A percentile compares a stretch with the other conserved stretches of the same genome.
These are phyloP conservation scores for Russula virescens DNA, from an alignment of 768 basidiomycete species.

Conservation along the genomic window DNA sequence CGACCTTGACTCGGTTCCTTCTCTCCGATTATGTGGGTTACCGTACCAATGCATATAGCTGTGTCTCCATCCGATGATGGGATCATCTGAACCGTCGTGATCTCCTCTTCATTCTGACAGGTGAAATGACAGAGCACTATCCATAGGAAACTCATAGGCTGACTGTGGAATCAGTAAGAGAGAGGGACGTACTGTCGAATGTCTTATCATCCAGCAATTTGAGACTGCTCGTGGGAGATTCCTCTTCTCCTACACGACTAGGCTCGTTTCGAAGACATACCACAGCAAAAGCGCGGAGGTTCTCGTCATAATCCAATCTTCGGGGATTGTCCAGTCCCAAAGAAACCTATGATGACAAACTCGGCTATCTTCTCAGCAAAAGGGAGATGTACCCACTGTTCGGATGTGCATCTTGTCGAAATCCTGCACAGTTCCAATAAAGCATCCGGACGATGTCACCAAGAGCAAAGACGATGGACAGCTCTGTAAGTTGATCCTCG, in stretches of 20 bases:
- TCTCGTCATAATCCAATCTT: slow-evolving; percentile 54
- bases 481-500: slow-evolving; percentile 43
- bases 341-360: slow-evolving; percentile 44
- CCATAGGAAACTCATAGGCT: neutral
- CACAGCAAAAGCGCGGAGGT: slow-evolving; percentile 56
- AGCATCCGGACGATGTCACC: slow-evolving; percentile 46
- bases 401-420: slow-evolving; percentile 78
- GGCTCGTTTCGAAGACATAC: slow-evolving; percentile 53
- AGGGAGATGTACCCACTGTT: slow-evolving; percentile 43
- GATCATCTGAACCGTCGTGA: slow-evolving; percentile 45
- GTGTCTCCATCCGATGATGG: slow-evolving; percentile 29
- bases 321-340: slow-evolving; percentile 70
- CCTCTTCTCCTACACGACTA: slow-evolving; percentile 45
- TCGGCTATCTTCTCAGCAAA: slow-evolving; percentile 4
- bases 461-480: slow-evolving; percentile 56
- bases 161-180: neutral
- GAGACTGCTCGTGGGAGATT: slow-evolving; percentile 48
- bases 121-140: slow-evolving; percentile 45
- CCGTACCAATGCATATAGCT: slow-evolving; percentile 39
- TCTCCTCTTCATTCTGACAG: slow-evolving; percentile 53
- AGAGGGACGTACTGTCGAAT: slow-evolving; percentile 40
- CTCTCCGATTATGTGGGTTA: slow-evolving; percentile 29
- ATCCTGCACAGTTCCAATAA: slow-evolving; percentile 61
- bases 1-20: slow-evolving; percentile 45
- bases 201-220: slow-evolving; percentile 59